These are phyloP conservation scores for Ceriops tagal DNA, from an alignment of 345 rosid genomes.

Conservation along the genomic window DNA sequence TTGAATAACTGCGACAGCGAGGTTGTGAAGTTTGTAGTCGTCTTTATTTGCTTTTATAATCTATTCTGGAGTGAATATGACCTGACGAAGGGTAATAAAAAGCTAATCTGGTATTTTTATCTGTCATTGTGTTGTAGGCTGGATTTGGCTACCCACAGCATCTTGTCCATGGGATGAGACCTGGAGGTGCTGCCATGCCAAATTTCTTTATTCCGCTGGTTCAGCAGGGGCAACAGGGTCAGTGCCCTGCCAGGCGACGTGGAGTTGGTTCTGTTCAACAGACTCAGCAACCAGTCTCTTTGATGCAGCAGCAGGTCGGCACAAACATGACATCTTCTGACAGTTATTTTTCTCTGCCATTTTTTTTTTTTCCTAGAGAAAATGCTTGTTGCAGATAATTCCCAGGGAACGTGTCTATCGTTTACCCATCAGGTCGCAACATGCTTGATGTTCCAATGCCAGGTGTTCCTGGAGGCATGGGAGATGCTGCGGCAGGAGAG, in stretches of 20 bases:
- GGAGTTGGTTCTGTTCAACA: slow-evolving; percentile 19
- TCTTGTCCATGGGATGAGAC: slow-evolving; percentile 32
- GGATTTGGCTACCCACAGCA: slow-evolving; percentile 32
- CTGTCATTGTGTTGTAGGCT: slow-evolving; percentile 10
- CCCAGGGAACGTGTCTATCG: slow-evolving; percentile 26
- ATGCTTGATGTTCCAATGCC: slow-evolving; percentile 23
- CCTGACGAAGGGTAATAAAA: neutral
- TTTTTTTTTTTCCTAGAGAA: neutral
- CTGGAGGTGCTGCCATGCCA: slow-evolving; percentile 31
- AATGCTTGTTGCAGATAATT: slow-evolving; percentile 16
- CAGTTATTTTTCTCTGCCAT: neutral
- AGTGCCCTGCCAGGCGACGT: slow-evolving; percentile 20
- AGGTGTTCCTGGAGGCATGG: slow-evolving; percentile 25
- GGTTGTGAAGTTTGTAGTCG: too few relatives aligned
- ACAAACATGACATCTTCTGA: neutral
- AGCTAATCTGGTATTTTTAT: neutral
- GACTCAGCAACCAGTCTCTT: slow-evolving; percentile 24
- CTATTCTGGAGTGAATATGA: too few relatives aligned
- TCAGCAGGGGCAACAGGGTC: slow-evolving; percentile 26
- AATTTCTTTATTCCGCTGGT: slow-evolving; percentile 24
- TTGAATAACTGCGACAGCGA: too few relatives aligned
- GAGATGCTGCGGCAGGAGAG: slow-evolving; percentile 16
- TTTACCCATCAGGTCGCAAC: slow-evolving; percentile 24
- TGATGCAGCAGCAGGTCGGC: slow-evolving; percentile 30
- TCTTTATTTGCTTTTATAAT: too few relatives aligned